Evolutionary conservation across 345 rosid species (phyloP).

Genomic region (Corchorus capsularis): DNA sequence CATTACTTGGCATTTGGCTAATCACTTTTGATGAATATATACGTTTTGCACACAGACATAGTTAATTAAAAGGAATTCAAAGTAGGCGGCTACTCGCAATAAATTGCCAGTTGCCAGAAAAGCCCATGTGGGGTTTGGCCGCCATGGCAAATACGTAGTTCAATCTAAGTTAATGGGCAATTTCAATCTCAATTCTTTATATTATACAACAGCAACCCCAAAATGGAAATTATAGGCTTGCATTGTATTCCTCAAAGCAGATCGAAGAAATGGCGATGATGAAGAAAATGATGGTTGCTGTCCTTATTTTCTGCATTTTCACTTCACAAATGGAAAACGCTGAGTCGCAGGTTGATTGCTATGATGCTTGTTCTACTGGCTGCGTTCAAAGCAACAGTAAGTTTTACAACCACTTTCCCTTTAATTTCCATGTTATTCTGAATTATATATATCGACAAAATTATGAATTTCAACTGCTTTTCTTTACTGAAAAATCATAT

Average conservation of each 20-base stretch:
- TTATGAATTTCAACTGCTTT: neutral
- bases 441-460: too few relatives aligned
- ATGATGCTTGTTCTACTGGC: conserved; percentile 53
- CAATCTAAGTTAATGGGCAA: neutral
- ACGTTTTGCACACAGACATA: too few relatives aligned
- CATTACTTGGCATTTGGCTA: too few relatives aligned
- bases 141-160: conserved; percentile 18
- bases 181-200: neutral
- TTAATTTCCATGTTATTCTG: too few relatives aligned
- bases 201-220: neutral
- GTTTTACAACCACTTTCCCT: neutral
- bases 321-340: conserved; percentile 31
- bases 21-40: too few relatives aligned
- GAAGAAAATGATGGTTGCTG: conserved; percentile 30
- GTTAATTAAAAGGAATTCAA: neutral
- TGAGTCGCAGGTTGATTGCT: conserved; percentile 44
- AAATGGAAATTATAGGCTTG: neutral
- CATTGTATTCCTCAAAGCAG: neutral
- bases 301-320: conserved; percentile 22
- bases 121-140: conserved; percentile 1
- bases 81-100: neutral
- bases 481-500: neutral
- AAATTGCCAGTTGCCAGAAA: neutral
- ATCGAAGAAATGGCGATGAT: conserved; percentile 5
- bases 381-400: conserved; percentile 48